Percentiles rank a stretch among this genome's conserved stretches.
Evolutionary conservation across 140 eudicot genomes (phyloP).

Genomic region (Ambrosia hybrid): DNA sequence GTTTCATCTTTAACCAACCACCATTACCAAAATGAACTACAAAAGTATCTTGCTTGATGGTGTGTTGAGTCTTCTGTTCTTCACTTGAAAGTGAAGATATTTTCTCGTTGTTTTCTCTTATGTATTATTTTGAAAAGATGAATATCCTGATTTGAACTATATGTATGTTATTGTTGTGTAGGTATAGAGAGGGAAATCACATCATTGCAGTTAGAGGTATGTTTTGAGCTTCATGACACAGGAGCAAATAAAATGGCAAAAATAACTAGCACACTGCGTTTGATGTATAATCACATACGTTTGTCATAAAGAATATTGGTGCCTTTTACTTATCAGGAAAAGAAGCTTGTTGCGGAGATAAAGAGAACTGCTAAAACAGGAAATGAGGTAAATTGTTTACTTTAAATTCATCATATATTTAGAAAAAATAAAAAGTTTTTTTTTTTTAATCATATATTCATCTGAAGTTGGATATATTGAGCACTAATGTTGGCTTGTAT

Average conservation of each 20-base stretch:
- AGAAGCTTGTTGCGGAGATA: constrained; percentile 94
- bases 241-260: neutral
- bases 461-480: constrained; percentile 19
- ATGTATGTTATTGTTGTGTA: constrained; percentile 28
- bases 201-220: constrained; percentile 79
- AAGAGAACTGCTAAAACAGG: constrained; percentile 96
- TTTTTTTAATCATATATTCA: neutral
- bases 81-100: neutral
- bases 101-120: too few relatives aligned
- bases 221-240: constrained; percentile 11
- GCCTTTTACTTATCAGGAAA: constrained; percentile 60
- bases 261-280: neutral
- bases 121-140: neutral
- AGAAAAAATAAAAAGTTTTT: neutral
- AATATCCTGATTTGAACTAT: constrained; percentile 15
- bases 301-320: constrained; percentile 12
- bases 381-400: constrained; percentile 63
- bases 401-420: constrained; percentile 8
- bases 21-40: neutral
- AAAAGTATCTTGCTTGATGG: neutral
- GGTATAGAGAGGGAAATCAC: constrained; percentile 93
- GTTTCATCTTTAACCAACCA: neutral
- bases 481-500: constrained; percentile 22
- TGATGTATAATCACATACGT: constrained; percentile 1
- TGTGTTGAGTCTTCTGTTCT: neutral